These are phyloP conservation scores for Phlyctochytrium planicorne DNA, from an alignment of 192 early-diverging fungal species.

Conservation along the genomic window DNA sequence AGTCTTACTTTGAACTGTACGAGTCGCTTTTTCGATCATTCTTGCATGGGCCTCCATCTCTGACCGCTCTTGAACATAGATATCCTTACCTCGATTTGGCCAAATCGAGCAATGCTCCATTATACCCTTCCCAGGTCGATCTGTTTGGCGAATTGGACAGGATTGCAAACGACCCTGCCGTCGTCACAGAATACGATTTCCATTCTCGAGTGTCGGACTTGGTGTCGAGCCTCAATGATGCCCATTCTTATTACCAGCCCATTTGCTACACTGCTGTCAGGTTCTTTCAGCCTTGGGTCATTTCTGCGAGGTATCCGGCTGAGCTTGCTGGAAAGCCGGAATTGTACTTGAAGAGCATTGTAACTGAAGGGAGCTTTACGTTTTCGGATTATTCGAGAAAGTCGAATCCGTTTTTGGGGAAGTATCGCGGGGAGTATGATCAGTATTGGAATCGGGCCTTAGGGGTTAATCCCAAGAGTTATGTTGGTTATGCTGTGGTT, in stretches of 20 bases:
- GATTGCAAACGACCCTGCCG: not conserved
- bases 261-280: not conserved
- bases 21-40: not conserved
- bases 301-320: not conserved
- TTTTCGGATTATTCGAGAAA: not conserved
- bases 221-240: not conserved
- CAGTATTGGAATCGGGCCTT: not conserved
- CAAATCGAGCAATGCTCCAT: not conserved
- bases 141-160: not conserved
- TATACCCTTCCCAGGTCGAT: conserved; percentile 7
- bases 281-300: not conserved
- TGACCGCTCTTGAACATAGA: not conserved
- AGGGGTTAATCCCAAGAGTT: not conserved
- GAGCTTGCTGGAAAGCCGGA: not conserved
- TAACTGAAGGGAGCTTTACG: not conserved
- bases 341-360: not conserved
- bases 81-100: conserved; percentile 9
- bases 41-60: not conserved
- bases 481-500: not conserved
- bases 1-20: conserved; percentile 23
- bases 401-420: not conserved
- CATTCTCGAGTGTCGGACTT: not conserved
- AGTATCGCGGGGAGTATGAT: not conserved
- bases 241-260: conserved; percentile 6
- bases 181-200: not conserved